Evolutionary conservation across 2,329 filamentous ascomycete species (phyloP).

Genomic region (Chalara sp.): DNA sequence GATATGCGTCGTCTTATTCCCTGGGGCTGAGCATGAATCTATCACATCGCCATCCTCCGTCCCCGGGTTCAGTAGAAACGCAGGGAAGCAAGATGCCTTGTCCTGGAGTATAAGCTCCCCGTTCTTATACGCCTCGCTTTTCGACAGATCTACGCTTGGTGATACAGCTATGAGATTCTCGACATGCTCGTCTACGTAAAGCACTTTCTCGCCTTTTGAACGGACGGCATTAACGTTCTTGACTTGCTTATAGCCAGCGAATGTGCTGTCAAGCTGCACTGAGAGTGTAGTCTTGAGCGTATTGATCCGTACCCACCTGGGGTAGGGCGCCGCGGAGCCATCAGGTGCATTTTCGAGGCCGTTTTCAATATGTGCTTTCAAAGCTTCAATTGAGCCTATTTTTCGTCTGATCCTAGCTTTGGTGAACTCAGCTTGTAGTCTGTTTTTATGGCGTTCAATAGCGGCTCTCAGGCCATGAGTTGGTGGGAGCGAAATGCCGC

Average conservation of each 20-base stretch:
- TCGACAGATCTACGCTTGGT: conserved; percentile 63
- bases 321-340: conserved; percentile 44
- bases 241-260: conserved; percentile 55
- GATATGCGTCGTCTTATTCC: conserved; percentile 95
- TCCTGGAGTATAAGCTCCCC: conserved; percentile 88
- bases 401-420: conserved; percentile 69
- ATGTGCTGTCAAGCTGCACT: conserved; percentile 68
- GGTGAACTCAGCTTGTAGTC: conserved; percentile 76
- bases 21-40: conserved; percentile 91
- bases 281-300: conserved; percentile 64
- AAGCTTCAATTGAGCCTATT: conserved; percentile 58
- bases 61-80: conserved; percentile 70
- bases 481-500: conserved; percentile 73
- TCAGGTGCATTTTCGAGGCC: conserved; percentile 37
- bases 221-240: conserved; percentile 51
- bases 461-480: conserved; percentile 71
- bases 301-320: conserved; percentile 91
- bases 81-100: conserved; percentile 95
- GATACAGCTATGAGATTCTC: conserved; percentile 78
- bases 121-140: conserved; percentile 63
- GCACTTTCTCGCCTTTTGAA: conserved; percentile 36
- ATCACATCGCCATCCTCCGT: conserved; percentile 68
- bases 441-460: conserved; percentile 73
- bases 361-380: conserved; percentile 51
- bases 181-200: conserved; percentile 74